Conservation (phyloP, 2,329 filamentous ascomycete species). For the Ophiostoma himal-ulmi region DNA sequence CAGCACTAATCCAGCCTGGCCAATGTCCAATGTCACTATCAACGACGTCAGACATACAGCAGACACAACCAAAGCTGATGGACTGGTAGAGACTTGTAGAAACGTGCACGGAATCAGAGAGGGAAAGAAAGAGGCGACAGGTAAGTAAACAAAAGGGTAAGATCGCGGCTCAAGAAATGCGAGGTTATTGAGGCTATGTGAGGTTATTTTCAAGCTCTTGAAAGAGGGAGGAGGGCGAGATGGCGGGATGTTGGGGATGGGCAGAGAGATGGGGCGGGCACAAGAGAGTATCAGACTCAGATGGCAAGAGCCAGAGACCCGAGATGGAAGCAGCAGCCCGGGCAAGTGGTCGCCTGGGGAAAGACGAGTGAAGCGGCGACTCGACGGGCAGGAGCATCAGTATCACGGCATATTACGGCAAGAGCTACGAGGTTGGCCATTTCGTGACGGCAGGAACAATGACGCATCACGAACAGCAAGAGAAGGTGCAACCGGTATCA, state of each 20-base stretch:
- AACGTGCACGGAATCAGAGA: neutral
- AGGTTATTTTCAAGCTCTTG: neutral
- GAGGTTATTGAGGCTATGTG: constrained; percentile 7
- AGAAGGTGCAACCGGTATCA: constrained; percentile 1
- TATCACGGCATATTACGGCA: neutral
- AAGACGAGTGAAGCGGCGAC: neutral
- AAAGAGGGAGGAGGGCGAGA: neutral
- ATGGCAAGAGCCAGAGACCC: constrained; percentile 1
- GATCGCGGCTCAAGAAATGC: neutral
- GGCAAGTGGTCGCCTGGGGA: constrained; percentile 1
- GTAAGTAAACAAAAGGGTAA: constrained; percentile 13
- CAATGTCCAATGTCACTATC: neutral
- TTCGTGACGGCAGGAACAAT: neutral
- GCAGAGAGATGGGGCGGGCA: neutral
- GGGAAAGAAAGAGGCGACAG: neutral
- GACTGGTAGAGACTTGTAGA: neutral
- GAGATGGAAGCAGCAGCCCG: constrained; percentile 7
- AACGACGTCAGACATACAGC: constrained; percentile 1
- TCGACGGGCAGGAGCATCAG: neutral
- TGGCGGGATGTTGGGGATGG: neutral
- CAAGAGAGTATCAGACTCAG: neutral
- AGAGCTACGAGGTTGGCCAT: neutral
- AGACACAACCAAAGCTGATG: neutral
- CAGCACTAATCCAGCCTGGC: neutral
- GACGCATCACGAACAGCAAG: neutral